phyloP scores from a whole-genome alignment of 179 eudicot species.

The Sideroxylon spinosum region DNA sequence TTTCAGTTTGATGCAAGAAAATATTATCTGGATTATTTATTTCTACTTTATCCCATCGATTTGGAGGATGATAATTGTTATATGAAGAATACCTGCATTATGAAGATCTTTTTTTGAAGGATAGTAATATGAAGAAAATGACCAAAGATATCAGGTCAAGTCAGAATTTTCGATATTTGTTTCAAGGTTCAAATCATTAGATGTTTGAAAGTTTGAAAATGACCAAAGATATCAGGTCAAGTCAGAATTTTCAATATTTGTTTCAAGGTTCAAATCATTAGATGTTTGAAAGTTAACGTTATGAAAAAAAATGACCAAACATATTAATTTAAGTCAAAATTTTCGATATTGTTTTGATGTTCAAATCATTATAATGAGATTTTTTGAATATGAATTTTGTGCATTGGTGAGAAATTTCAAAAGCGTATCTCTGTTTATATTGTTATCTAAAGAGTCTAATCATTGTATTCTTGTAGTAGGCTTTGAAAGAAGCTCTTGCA shows the following conservation, averaged over 20 bases:
- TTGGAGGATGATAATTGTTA: background rate
- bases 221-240: background rate
- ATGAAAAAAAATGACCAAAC: background rate
- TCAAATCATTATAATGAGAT: background rate
- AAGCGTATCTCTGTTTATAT: background rate
- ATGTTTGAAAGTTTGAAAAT: background rate
- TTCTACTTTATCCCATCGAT: background rate
- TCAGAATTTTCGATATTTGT: background rate
- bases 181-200: background rate
- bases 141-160: background rate
- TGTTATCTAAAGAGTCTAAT: conserved; percentile 2
- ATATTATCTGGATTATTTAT: background rate
- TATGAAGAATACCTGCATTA: conserved; percentile 1
- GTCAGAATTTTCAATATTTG: background rate
- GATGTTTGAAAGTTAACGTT: conserved; percentile 5
- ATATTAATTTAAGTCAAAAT: background rate
- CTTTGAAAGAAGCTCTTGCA: conserved; percentile 48
- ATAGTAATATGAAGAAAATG: background rate
- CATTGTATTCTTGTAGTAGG: conserved; percentile 28
- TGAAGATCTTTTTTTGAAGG: too few species aligned
- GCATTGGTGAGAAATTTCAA: conserved; percentile 13
- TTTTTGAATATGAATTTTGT: background rate
- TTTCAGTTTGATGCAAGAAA: background rate
- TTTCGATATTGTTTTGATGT: background rate
- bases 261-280: background rate